Evolutionary conservation across 495 filamentous ascomycete species (phyloP).

Genomic region (Aspergillus saccharolyticus): DNA sequence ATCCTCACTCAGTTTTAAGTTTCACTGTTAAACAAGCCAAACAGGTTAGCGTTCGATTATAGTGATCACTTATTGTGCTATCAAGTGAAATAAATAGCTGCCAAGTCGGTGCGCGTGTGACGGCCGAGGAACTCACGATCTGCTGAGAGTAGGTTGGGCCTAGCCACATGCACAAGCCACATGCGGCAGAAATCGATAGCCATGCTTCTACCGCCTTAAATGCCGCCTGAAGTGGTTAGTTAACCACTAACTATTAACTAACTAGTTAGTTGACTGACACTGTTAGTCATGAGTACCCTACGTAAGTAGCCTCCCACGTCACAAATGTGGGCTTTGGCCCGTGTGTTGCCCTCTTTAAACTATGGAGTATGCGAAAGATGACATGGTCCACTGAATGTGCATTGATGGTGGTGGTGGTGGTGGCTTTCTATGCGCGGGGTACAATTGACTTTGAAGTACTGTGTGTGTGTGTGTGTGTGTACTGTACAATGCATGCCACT

Average conservation of each 20-base stretch:
- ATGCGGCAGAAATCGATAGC: background rate
- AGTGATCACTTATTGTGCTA: background rate
- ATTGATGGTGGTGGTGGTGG: background rate
- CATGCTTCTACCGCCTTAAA: background rate
- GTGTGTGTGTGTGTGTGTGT: too few relatives aligned
- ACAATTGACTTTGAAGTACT: background rate
- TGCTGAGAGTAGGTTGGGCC: background rate
- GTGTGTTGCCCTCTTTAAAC: background rate
- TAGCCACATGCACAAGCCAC: background rate
- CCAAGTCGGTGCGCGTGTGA: too few relatives aligned
- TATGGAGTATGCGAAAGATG: background rate
- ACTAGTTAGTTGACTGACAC: too few relatives aligned
- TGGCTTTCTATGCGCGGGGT: too few relatives aligned
- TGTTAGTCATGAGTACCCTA: conserved; percentile 13
- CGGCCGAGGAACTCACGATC: background rate
- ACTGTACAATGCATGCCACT: too few relatives aligned
- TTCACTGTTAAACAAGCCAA: too few relatives aligned
- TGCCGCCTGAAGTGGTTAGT: background rate
- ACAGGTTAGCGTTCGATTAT: background rate
- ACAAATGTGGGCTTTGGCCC: background rate
- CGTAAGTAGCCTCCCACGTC: conserved; percentile 16
- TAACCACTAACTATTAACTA: too few relatives aligned
- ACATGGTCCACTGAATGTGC: background rate
- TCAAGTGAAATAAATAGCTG: background rate
- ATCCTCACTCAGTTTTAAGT: background rate